Percentiles rank a stretch among this genome's conserved stretches.
These are phyloP conservation scores for Silybum marianum DNA, from an alignment of 129 eudicot species.

Conservation along the genomic window DNA sequence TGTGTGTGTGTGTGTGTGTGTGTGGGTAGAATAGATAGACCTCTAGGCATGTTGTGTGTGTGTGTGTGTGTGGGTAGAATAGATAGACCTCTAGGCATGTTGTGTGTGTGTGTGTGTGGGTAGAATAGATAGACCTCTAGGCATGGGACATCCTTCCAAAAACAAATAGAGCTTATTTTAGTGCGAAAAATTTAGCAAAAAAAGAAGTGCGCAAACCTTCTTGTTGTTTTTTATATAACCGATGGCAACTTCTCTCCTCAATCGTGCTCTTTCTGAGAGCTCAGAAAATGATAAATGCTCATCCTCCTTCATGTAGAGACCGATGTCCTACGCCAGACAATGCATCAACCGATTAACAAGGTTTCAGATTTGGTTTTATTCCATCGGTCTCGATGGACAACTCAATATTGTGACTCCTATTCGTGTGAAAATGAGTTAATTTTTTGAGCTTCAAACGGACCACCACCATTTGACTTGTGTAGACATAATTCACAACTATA, in stretches of 20 bases:
- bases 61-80: no score
- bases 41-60: no score
- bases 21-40: no score
- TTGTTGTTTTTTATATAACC: slow-evolving; percentile 83
- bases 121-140: no score
- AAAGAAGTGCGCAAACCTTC: slow-evolving; percentile 44
- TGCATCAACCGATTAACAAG: slow-evolving; percentile 8
- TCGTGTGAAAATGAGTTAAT: neutral
- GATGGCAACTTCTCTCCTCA: slow-evolving; percentile 94
- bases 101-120: no score
- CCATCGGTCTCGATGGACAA: neutral
- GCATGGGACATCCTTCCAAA: no score
- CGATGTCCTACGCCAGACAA: slow-evolving; percentile 56
- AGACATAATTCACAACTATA: neutral
- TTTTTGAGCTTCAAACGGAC: neutral
- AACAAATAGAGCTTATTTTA: neutral
- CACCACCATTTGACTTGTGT: neutral
- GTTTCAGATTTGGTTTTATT: neutral
- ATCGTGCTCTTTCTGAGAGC: slow-evolving; percentile 81
- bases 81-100: no score
- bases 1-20: no score
- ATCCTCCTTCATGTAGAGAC: slow-evolving; percentile 79
- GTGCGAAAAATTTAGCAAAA: neutral
- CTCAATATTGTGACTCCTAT: neutral
- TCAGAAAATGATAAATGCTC: slow-evolving; percentile 80